Evolutionary conservation across 345 rosid species (phyloP).

Genomic region (Streptanthus diversifolius): DNA sequence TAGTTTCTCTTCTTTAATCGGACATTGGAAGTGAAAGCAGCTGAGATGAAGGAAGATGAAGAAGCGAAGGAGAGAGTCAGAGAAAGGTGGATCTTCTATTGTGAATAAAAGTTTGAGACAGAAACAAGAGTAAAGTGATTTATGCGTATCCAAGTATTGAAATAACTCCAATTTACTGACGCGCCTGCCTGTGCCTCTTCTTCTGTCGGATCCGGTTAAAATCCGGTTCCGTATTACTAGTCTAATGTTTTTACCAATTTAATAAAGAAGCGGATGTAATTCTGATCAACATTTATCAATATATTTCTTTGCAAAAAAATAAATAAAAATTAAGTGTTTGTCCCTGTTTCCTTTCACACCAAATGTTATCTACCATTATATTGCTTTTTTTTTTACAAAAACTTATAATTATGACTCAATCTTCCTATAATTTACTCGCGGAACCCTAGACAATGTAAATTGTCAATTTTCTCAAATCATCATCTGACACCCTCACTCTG

Average conservation of each 20-base stretch:
- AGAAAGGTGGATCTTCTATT: constrained; percentile 21
- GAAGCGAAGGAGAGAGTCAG: background rate
- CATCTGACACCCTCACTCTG: constrained; percentile 14
- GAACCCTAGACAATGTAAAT: background rate
- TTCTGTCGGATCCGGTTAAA: constrained; percentile 30
- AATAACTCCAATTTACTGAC: constrained; percentile 30
- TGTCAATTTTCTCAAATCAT: background rate
- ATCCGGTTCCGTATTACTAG: constrained; percentile 12
- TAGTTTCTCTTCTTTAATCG: constrained; percentile 6
- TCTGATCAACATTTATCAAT: background rate
- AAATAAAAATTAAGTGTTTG: background rate
- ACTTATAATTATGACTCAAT: background rate
- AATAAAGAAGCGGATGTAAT: background rate
- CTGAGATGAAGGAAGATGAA: background rate
- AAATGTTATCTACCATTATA: constrained; percentile 12
- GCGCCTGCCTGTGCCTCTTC: constrained; percentile 24
- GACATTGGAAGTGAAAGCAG: constrained; percentile 9
- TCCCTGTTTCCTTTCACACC: background rate
- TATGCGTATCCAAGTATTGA: constrained; percentile 4
- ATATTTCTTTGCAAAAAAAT: background rate
- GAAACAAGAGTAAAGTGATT: constrained; percentile 27
- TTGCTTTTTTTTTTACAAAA: constrained; percentile 16
- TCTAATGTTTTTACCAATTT: background rate
- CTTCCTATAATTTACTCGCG: background rate
- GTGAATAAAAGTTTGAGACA: constrained; percentile 25